Conservation (phyloP, 177 flowering plant genomes). For the Vitis hybrid region DNA sequence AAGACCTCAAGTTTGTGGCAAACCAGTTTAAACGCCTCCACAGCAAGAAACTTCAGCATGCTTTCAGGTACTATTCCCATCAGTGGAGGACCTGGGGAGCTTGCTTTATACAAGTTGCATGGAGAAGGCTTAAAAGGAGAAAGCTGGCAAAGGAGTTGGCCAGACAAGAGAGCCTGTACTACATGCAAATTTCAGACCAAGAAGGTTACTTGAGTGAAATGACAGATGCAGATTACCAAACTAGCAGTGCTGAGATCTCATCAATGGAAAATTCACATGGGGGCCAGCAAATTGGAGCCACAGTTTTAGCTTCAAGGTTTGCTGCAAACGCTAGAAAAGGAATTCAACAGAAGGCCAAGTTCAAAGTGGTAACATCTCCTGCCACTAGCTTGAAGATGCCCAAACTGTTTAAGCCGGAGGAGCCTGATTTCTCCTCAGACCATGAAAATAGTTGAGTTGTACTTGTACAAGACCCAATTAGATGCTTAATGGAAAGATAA, state of each 20-base stretch:
- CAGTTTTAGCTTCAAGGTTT: conserved; percentile 50
- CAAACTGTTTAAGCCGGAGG: conserved; percentile 53
- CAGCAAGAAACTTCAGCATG: conserved; percentile 65
- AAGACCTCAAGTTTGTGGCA: conserved; percentile 54
- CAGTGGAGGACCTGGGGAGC: conserved; percentile 78
- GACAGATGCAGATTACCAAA: not conserved
- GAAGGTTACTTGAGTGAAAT: conserved; percentile 10
- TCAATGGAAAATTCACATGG: conserved; percentile 7
- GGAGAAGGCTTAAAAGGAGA: conserved; percentile 46
- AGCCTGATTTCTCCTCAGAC: conserved; percentile 41
- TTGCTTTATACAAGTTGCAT: conserved; percentile 53
- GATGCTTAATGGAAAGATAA: not conserved
- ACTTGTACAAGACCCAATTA: not conserved
- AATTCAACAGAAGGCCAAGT: conserved; percentile 16
- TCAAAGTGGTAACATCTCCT: conserved; percentile 15
- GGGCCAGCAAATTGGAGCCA: conserved; percentile 29
- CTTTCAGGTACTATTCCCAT: conserved; percentile 63
- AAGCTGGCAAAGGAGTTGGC: conserved; percentile 45
- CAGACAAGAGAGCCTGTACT: conserved; percentile 33
- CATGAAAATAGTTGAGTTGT: conserved; percentile 1
- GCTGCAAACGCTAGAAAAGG: conserved; percentile 51
- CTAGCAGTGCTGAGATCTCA: not conserved
- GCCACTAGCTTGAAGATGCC: conserved; percentile 40
- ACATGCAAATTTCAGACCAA: conserved; percentile 11
- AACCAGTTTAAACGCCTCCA: conserved; percentile 54